These are phyloP conservation scores for Rhododendron kiyosumense DNA, from an alignment of 148 eudicot species.

Conservation along the genomic window DNA sequence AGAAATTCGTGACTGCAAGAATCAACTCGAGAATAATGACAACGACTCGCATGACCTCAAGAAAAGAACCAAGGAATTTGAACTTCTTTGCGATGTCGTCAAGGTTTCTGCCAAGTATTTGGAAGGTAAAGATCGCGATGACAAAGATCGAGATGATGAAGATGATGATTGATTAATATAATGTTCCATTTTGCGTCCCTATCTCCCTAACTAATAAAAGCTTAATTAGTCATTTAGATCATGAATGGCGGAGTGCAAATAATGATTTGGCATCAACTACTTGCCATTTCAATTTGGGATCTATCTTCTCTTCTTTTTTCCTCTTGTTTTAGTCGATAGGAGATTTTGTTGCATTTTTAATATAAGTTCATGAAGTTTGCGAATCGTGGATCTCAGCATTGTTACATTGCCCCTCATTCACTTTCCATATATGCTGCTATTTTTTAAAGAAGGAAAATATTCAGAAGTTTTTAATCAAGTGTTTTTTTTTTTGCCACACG, in stretches of 20 bases:
- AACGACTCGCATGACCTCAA: neutral
- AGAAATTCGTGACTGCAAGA: slow-evolving; percentile 4
- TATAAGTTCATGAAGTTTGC: neutral
- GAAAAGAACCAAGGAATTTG: slow-evolving; percentile 10
- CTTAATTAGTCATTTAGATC: neutral
- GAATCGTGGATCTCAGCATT: neutral
- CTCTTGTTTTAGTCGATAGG: neutral
- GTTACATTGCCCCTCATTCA: neutral
- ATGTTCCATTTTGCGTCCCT: neutral
- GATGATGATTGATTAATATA: neutral
- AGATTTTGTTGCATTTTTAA: neutral
- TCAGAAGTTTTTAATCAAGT: too few relatives aligned
- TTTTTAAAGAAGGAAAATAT: neutral
- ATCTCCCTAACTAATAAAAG: neutral
- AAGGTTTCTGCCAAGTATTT: slow-evolving; percentile 3
- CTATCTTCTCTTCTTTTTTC: neutral
- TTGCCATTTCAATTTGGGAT: neutral
- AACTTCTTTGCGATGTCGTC: slow-evolving; percentile 1
- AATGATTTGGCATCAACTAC: neutral
- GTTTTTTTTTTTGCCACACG: too few relatives aligned
- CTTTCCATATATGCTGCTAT: neutral
- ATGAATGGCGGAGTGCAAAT: neutral
- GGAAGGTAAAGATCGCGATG: neutral
- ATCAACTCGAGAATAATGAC: neutral
- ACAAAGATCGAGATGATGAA: neutral